These are phyloP conservation scores for Eucalyptus victrix DNA, from an alignment of 345 rosid species.

Conservation along the genomic window DNA sequence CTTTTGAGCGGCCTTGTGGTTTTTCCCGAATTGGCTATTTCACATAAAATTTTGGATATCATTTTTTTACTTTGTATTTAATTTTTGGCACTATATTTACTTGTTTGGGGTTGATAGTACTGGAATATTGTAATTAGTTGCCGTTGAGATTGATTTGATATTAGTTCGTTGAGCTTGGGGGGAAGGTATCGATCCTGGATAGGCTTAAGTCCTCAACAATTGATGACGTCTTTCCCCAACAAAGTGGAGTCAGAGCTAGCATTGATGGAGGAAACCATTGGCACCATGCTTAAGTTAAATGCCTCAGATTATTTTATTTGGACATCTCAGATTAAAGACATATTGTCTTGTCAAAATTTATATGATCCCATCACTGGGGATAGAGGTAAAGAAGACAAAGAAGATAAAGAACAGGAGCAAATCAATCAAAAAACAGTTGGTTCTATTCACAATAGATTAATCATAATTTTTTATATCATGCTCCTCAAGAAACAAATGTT, in stretches of 20 bases:
- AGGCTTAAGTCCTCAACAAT: not conserved
- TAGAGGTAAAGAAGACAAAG: not conserved
- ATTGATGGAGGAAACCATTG: not conserved
- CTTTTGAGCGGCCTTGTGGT: not conserved
- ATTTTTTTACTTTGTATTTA: not conserved
- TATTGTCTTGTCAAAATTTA: not conserved
- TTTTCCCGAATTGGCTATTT: not conserved
- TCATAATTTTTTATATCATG: not conserved
- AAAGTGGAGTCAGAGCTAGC: not conserved
- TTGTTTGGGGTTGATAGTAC: not conserved
- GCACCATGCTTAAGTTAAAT: not conserved
- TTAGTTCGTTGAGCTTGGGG: not conserved
- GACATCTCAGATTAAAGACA: not conserved
- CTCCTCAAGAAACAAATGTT: not conserved
- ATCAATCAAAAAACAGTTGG: not conserved
- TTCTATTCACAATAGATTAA: not conserved
- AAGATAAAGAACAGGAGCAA: not conserved
- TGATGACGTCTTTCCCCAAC: not conserved
- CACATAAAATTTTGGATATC: not conserved
- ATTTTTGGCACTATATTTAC: not conserved
- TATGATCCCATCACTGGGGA: not conserved
- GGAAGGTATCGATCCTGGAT: not conserved
- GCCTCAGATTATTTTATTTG: not conserved
- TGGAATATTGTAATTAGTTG: not conserved
- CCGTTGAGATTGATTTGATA: not conserved